Base-by-base conservation (phyloP, 2,329 filamentous ascomycete genomes). In the Teratosphaeria nubilosa region DNA sequence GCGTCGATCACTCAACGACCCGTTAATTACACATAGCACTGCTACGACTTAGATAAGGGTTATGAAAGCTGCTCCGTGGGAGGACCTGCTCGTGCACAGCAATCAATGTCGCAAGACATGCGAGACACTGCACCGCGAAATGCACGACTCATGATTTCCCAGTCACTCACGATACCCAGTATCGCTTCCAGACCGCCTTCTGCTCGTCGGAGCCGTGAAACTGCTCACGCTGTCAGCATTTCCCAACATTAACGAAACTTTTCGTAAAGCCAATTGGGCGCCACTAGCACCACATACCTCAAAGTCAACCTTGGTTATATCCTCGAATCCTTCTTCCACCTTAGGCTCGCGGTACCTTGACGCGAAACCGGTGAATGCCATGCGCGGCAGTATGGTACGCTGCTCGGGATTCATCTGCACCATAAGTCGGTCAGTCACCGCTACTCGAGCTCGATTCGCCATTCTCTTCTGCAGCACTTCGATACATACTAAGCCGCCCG, bases 341-440 rank as follows among this genome's bases (percentile, higher is more conserved):
- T 79, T 81, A 0, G 92, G 94, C 64, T 86, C 80, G 63, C 84
- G 84, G 73, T 89, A 94, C 56, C 89, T 82, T 9, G 85, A 82
- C 16, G 79, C 76, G 69, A 90, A 99, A 13, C 85, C 82, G 25
- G 80, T 84, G 71, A 96, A 97, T 0, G 94, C 92, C 62, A 94
- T 78, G 51, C 82, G 83, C 0, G 92, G 91, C 5, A 99, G 79
- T 1, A 83, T 79, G 0, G 80, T 76, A 62, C 94, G 82, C 25
- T 83, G 82, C 72, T 97, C 92, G 1, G 91, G 92, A 68, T 97
- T 97, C 75, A 91, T 79, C 78, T 86, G 66, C 63, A 24, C 14
- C 20, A 5, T 51, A 34, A 59, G 53, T 59, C 48, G 52, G 58
- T 63, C 52, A 64, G 58, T 58, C 59, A 14, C 14, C 31, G 59